Conservation (phyloP, 768 basidiomycete species). For the Psilocybe sp. region DNA sequence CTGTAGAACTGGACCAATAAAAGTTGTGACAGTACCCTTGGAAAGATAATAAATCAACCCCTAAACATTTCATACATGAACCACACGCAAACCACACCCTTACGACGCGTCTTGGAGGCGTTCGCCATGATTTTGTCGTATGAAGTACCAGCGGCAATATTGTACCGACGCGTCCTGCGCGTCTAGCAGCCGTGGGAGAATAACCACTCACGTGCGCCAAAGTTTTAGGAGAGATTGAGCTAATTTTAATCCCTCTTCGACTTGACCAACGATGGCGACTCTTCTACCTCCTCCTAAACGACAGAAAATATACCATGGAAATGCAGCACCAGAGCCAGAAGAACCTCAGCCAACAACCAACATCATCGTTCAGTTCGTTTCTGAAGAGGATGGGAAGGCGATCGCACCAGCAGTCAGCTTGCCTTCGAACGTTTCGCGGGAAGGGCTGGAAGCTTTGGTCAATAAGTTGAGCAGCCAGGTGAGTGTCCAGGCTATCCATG, state of each 20-base stretch:
- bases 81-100: too few species aligned
- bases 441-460: conserved; percentile 83
- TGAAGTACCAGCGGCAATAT: not conserved
- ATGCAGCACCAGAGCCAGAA: conserved; percentile 61
- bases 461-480: conserved; percentile 84
- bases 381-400: conserved; percentile 77
- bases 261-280: conserved; percentile 63
- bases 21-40: too few species aligned
- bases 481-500: conserved; percentile 18
- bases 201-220: not conserved
- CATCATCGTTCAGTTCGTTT: conserved; percentile 89
- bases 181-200: not conserved
- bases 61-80: too few species aligned
- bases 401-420: conserved; percentile 88
- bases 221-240: not conserved
- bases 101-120: too few species aligned
- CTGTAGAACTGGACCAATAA: too few species aligned
- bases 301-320: conserved; percentile 76
- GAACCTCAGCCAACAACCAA: conserved; percentile 47
- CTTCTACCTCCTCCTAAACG: conserved; percentile 87
- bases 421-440: conserved; percentile 82
- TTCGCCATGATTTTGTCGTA: too few species aligned
- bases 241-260: not conserved
- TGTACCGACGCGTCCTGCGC: not conserved
- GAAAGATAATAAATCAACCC: too few species aligned